Evolutionary conservation across 805 yeast species (phyloP).

Genomic region (Saccharomycopsis selenospora): DNA sequence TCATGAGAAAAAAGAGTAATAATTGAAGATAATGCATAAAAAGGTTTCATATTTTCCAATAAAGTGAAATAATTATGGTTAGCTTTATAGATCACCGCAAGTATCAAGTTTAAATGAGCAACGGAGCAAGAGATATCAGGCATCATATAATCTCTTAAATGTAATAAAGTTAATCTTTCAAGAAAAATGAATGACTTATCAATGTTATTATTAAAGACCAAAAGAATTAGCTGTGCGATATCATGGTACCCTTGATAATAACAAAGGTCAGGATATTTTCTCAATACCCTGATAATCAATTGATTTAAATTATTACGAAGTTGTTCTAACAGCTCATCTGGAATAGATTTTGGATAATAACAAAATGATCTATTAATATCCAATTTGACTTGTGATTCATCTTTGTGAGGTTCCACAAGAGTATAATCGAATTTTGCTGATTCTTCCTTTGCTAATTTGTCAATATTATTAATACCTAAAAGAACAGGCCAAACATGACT

Average conservation of each 20-base stretch:
- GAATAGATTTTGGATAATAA: slow-evolving; percentile 28
- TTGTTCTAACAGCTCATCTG: slow-evolving; percentile 20
- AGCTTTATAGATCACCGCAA: slow-evolving; percentile 43
- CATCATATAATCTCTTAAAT: slow-evolving; percentile 82
- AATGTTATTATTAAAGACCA: slow-evolving; percentile 46
- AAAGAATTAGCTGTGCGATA: slow-evolving; percentile 57
- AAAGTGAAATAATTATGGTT: slow-evolving; percentile 39
- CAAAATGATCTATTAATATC: slow-evolving; percentile 73
- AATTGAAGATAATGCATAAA: slow-evolving; percentile 68
- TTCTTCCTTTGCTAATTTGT: not conserved
- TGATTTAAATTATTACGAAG: slow-evolving; percentile 26
- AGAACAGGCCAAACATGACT: slow-evolving; percentile 45
- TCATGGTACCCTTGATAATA: slow-evolving; percentile 96
- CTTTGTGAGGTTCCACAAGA: slow-evolving; percentile 42
- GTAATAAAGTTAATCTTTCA: slow-evolving; percentile 49
- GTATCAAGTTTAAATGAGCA: slow-evolving; percentile 58
- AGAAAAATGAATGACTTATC: slow-evolving; percentile 45
- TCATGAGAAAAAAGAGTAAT: slow-evolving; percentile 79
- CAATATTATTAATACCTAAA: slow-evolving; percentile 27
- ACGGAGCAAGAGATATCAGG: slow-evolving; percentile 59
- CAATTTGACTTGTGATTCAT: slow-evolving; percentile 70
- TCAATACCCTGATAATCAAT: slow-evolving; percentile 47
- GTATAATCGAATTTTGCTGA: not conserved
- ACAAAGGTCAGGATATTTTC: slow-evolving; percentile 52
- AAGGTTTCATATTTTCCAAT: slow-evolving; percentile 43